Conservation (phyloP, 2,329 filamentous ascomycete species). For the Herpotrichia juniperi region DNA sequence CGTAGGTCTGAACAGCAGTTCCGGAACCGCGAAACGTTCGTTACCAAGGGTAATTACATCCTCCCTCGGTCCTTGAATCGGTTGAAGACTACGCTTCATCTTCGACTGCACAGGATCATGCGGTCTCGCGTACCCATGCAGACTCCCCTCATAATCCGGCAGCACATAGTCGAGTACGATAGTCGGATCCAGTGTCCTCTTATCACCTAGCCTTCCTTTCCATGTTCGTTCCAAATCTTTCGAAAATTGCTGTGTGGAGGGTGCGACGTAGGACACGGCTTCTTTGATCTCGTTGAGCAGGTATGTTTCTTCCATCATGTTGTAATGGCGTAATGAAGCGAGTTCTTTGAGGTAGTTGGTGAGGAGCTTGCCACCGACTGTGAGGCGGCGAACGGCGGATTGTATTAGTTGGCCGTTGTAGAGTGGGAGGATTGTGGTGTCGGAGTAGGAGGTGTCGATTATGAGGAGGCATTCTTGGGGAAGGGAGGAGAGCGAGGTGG, state of each 20-base stretch:
- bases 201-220: constrained; percentile 67
- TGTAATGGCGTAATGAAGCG: constrained; percentile 88
- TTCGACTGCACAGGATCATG: constrained; percentile 72
- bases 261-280: constrained; percentile 79
- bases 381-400: constrained; percentile 79
- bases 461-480: constrained; percentile 85
- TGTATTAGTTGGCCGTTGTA: constrained; percentile 82
- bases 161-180: constrained; percentile 91
- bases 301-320: constrained; percentile 92
- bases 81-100: constrained; percentile 56
- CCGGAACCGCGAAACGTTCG: constrained; percentile 88
- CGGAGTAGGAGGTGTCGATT: constrained; percentile 90
- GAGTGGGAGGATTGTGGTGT: constrained; percentile 88
- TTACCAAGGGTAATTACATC: constrained; percentile 88
- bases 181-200: constrained; percentile 56
- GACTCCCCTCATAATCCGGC: constrained; percentile 73
- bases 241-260: constrained; percentile 66
- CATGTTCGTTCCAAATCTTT: constrained; percentile 80
- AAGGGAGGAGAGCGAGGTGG: constrained; percentile 51
- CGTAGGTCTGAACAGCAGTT: constrained; percentile 83
- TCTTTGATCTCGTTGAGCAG: constrained; percentile 98
- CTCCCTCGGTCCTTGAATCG: constrained; percentile 62
- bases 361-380: constrained; percentile 89
- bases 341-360: constrained; percentile 92
- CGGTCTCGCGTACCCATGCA: constrained; percentile 74